Conservation (phyloP, 2,329 filamentous ascomycete species). For the Cryoendolithus antarcticus region DNA sequence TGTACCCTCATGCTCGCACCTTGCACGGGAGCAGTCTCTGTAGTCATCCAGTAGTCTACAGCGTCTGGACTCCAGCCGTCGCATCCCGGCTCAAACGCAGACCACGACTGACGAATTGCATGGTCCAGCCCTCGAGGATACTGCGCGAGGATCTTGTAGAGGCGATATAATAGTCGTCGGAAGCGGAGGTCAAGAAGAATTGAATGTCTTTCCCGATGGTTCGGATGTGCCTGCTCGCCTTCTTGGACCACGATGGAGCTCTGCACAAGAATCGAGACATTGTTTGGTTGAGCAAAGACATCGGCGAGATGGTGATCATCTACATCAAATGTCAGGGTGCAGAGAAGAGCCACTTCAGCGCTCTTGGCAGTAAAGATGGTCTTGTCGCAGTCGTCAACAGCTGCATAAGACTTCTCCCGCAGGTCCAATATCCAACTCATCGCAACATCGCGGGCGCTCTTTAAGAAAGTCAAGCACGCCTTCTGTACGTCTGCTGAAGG, state of each 20-base stretch:
- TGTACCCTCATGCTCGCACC: constrained; percentile 26
- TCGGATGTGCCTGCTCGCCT: constrained; percentile 1
- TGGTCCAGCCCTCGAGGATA: constrained; percentile 8
- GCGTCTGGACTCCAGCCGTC: constrained; percentile 6
- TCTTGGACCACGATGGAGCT: constrained; percentile 12
- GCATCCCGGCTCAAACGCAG: constrained; percentile 17
- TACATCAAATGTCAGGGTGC: constrained; percentile 35
- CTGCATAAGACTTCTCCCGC: constrained; percentile 31
- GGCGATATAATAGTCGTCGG: constrained; percentile 10
- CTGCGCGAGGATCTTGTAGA: constrained; percentile 5
- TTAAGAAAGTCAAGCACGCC: constrained; percentile 20
- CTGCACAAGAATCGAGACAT: constrained; percentile 12
- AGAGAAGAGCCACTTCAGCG: constrained; percentile 46
- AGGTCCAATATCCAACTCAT: constrained; percentile 40
- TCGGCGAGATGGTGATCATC: constrained; percentile 10
- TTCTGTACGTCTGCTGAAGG: neutral
- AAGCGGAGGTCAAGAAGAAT: constrained; percentile 3
- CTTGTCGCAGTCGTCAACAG: constrained; percentile 24
- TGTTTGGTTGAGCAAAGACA: constrained; percentile 7
- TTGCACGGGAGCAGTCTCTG: constrained; percentile 14
- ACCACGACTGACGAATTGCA: constrained; percentile 28
- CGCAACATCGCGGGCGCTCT: constrained; percentile 31
- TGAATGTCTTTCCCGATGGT: neutral
- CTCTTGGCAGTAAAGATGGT: constrained; percentile 21
- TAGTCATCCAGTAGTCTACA: constrained; percentile 14